Base-by-base conservation (phyloP, 257 asterid genomes). In the Scutellaria barbata region DNA sequence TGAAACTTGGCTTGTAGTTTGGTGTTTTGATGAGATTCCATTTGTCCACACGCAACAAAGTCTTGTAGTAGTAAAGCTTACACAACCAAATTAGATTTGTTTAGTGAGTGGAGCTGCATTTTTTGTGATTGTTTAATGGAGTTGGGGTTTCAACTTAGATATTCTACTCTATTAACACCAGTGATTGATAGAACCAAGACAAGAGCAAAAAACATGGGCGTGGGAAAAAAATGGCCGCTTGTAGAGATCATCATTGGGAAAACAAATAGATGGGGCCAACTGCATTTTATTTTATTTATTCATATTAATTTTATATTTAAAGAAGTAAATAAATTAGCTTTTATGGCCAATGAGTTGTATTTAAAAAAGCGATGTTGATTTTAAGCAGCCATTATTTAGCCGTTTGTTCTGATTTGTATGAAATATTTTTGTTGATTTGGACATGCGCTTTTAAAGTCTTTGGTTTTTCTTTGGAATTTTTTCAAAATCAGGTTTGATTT, bases 11-110 rank as follows among this genome's bases (percentile, higher is more conserved):
- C 61, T 66, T 81, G 76, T 76, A 54, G 76, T 61, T 73, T 66
- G 81, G 80, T 72, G 50, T 67, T 68, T 52, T 62, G 76, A 17
- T 37, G 67, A 67, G 80, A 79, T 76, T 71, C 71, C 52, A 33
- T 77, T 55, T 63, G 77, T 76, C 73, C 54, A 37, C 56, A 55
- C 56, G 45, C 72, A 41, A 72, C 55, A 48, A 4, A 50, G 18
- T 40, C 50, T 50, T 22, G 41, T 17, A 22, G 10, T 22, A 22
- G n/a, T 22, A 66, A 45, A 69, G 55, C 10, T 50, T 16, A 22
- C 39, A 42, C 63, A 41, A 37, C 7, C n/a, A 40, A 40, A 55
- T 66, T 35, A 12, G 37, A 64, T 55, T 76, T 54, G 13, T 20
- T 30, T 35, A 54, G 63, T 64, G 52, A 55, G 68, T 56, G 79